Percentiles rank a stretch among this genome's conserved stretches.
Evolutionary conservation across 768 basidiomycete species (phyloP).

Genomic region (Pleurotus cornucopiae): DNA sequence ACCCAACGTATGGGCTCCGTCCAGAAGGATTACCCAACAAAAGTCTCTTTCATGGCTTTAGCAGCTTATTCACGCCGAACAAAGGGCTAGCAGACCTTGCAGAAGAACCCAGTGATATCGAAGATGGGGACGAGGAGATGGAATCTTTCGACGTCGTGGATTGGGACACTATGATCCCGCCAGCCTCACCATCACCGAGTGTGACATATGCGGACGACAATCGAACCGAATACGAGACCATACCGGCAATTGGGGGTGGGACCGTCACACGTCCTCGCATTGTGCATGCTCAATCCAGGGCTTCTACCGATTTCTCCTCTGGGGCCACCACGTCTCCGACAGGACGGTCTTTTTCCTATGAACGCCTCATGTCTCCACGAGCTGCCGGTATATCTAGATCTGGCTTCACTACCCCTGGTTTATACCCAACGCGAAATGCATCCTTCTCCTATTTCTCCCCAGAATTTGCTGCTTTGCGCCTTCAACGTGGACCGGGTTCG

Average conservation of each 20-base stretch:
- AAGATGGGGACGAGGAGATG: constrained; percentile 42
- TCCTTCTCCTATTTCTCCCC: constrained; percentile 5
- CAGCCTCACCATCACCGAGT: constrained; percentile 39
- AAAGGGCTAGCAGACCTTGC: constrained; percentile 78
- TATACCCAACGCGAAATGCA: not conserved
- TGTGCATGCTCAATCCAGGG: constrained; percentile 79
- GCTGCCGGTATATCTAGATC: constrained; percentile 13
- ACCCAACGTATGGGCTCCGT: constrained; percentile 93
- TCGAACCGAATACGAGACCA: constrained; percentile 73
- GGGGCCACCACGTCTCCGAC: constrained; percentile 14
- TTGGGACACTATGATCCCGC: constrained; percentile 61
- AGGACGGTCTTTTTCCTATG: constrained; percentile 13
- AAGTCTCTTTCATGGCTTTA: constrained; percentile 76
- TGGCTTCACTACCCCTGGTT: constrained; percentile 18
- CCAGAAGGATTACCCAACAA: constrained; percentile 88
- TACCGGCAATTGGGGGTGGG: constrained; percentile 91
- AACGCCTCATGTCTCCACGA: constrained; percentile 11
- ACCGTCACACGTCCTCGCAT: constrained; percentile 81
- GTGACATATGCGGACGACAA: constrained; percentile 35
- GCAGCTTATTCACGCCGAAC: constrained; percentile 63
- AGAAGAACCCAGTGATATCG: constrained; percentile 48
- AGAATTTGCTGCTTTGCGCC: not conserved
- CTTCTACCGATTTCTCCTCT: constrained; percentile 38
- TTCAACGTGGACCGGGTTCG: not conserved
- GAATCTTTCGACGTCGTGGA: constrained; percentile 62